Evolutionary conservation across 176 grass and related monocot species (phyloP).

Genomic region (Stipa capillata): DNA sequence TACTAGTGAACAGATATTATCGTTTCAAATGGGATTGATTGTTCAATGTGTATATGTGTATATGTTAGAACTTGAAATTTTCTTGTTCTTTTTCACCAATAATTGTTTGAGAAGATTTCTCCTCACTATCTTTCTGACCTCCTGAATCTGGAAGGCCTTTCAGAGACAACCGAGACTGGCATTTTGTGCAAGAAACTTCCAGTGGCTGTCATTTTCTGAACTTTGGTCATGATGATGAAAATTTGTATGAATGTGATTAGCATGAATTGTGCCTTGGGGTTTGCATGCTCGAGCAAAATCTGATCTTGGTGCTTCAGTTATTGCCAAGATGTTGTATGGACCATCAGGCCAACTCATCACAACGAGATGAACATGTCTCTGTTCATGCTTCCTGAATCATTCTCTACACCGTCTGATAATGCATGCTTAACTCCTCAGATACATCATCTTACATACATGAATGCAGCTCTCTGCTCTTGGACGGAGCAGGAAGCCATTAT

Average conservation of each 20-base stretch:
- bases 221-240: slow-evolving; percentile 1
- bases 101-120: neutral
- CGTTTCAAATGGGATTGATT: neutral
- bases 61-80: neutral
- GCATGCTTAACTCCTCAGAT: neutral
- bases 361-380: neutral
- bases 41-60: neutral
- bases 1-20: neutral
- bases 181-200: neutral
- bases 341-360: neutral
- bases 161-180: neutral
- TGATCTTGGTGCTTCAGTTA: neutral
- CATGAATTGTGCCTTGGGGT: neutral
- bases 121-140: neutral
- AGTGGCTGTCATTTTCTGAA: neutral
- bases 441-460: neutral
- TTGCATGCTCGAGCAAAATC: neutral
- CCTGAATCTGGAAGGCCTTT: neutral
- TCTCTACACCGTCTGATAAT: neutral
- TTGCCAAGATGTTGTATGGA: neutral
- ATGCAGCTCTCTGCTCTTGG: neutral
- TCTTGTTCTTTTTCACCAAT: neutral
- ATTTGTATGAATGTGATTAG: neutral
- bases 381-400: neutral
- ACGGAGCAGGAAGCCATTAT: neutral